Evolutionary conservation across 345 rosid species (phyloP), one percentile per base, ranked within the genome.

Genomic region (Adansonia digitata): DNA sequence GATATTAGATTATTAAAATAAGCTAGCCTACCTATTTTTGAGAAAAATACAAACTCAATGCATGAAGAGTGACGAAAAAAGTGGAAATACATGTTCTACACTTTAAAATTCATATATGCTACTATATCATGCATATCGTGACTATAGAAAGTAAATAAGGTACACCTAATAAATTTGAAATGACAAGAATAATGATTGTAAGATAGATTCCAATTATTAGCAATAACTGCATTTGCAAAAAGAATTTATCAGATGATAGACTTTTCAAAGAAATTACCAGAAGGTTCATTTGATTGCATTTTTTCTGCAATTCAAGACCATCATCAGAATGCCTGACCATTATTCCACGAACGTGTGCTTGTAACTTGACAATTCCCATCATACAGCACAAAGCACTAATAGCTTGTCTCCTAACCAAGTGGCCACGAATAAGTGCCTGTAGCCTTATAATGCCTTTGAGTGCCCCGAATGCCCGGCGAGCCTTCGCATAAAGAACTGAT

Each of bases 381-480:
- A 90, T 81, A 77, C 88, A 86, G 80, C 81, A 81, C 62, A 95
- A 79, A 78, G 99, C 90, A 73, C 93, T 83, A 77, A 89, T 86
- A 72, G 98, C 97, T 84, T 91, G 99, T 77, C 96, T 89, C 84
- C 97, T 88, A 78, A 92, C 94, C 81, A 95, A 85, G 78, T 95
- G 98, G 64, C 99, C 99, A 75, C 98, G 97, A 74, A 92, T 90
- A 72, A 90, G 89, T 45, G 98, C 98, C 85, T 95, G 99, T 73
- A 95, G 88, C 91, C 97, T 91, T 81, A 95, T 89, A 77, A 95
- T 95, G 72, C 98, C 99, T 90, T 88, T 95, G 80, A 95, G 97
- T 42, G 97, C 92, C 62, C 85, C 83, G 78, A 91, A 95, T 67
- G 99, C 99, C 69, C 98, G 85, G 2, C 98, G 99, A 69, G 98